Evolutionary conservation across 345 rosid species (phyloP), one percentile per base, ranked within the genome.

Genomic region (Diplotaxis tenuifolia): DNA sequence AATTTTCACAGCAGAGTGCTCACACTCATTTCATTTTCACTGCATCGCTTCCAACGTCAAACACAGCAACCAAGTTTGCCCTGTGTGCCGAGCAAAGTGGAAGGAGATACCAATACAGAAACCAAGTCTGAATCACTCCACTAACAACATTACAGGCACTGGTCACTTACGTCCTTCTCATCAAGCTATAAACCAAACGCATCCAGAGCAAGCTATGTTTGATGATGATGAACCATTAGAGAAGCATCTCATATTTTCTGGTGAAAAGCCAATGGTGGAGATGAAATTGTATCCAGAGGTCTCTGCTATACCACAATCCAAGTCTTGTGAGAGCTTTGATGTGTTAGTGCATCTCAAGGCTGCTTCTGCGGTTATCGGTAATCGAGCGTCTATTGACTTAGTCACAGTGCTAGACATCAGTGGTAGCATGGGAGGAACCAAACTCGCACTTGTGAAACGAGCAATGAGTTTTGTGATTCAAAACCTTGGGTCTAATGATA

Each of bases 401-500:
- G 96, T 92, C 38, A 90, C 94, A 0, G 94, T 89, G 21, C 92
- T 92, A 52, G 98, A 92, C 73, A 81, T 84, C 77, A 92, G 98
- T 52, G 95, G 96, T 60, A 92, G 98, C 82, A 92, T 92, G 96
- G 91, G 89, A 9, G 98, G 98, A 56, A 92, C 96, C 25, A 92
- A 89, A 83, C 86, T 92, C 23, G 98, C 94, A 6, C 65, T 92
- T 78, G 81, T 92, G 25, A 92, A 92, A 84, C 90, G 96, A 27
- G 97, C 97, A 8, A 89, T 89, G 97, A 94, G 96, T 5, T 92
- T 92, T 59, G 92, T 92, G 15, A 92, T 92, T 73, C 98, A 89
- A 78, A 92, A 90, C 77, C 94, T 89, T 65, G 86, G 96, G 23
- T 83, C 85, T 32, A 82, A 70, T 10, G 96, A 92, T 63, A 81